Conservation (phyloP, 2,329 filamentous ascomycete species). For the Cercospora citrullina region DNA sequence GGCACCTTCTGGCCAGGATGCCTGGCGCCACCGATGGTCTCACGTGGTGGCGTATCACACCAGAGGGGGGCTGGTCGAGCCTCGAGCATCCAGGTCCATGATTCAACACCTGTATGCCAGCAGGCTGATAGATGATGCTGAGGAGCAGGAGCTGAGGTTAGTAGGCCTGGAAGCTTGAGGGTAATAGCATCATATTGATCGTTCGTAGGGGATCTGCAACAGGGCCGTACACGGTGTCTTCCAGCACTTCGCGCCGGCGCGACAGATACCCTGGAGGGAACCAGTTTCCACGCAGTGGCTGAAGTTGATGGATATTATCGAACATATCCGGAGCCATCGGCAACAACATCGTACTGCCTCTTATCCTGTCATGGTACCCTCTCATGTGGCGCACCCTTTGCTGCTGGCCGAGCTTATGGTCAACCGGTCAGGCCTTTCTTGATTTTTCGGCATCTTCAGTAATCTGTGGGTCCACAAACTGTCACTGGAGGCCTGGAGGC, state of each 20-base stretch:
- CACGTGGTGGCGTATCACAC: conserved; percentile 20
- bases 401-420: neutral
- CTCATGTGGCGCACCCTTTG: neutral
- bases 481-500: neutral
- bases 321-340: neutral
- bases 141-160: conserved; percentile 27
- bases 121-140: conserved; percentile 17
- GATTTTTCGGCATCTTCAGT: no score
- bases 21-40: conserved; percentile 22
- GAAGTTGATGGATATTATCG: neutral
- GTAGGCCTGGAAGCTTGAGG: neutral
- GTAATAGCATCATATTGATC: neutral
- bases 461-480: no score
- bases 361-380: neutral
- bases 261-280: neutral
- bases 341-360: neutral
- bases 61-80: neutral
- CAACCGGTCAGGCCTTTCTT: neutral
- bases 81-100: conserved; percentile 11
- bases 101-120: conserved; percentile 25
- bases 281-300: neutral
- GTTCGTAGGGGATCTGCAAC: neutral
- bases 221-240: neutral
- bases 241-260: neutral
- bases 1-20: conserved; percentile 14